phyloP scores from a whole-genome alignment of 371 early-diverging fungal species.

The Syncephalastrum monosporum region DNA sequence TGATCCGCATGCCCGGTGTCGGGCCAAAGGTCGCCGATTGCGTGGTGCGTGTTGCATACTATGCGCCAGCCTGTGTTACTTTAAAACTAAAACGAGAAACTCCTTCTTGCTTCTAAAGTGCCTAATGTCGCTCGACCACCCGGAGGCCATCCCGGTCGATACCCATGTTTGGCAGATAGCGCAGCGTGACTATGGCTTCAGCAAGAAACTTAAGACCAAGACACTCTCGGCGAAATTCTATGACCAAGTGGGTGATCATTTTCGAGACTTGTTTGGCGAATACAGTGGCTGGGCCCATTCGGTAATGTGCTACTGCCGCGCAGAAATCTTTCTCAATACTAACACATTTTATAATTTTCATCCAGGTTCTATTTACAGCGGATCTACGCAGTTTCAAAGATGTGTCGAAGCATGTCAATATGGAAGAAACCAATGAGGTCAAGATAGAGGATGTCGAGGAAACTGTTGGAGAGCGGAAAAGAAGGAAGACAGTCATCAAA shows the following conservation, averaged over 20 bases:
- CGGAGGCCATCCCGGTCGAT: conserved; percentile 91
- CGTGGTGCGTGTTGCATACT: conserved; percentile 58
- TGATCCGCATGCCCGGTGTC: conserved; percentile 74
- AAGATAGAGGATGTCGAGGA: too few relatives aligned
- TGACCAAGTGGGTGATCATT: conserved; percentile 70
- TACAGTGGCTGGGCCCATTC: conserved; percentile 94
- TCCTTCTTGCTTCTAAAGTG: conserved; percentile 35
- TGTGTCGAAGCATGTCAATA: conserved; percentile 3
- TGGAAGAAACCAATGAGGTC: conserved; percentile 6
- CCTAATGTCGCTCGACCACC: conserved; percentile 79
- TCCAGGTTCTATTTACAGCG: conserved; percentile 52
- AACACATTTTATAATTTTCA: not conserved
- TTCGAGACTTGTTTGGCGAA: conserved; percentile 77
- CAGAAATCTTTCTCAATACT: not conserved
- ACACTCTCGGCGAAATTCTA: conserved; percentile 69
- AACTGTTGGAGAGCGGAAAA: too few relatives aligned
- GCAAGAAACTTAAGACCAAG: conserved; percentile 46
- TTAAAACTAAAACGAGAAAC: conserved; percentile 1
- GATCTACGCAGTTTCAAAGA: conserved; percentile 43
- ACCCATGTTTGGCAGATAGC: conserved; percentile 95
- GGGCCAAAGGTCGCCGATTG: conserved; percentile 98
- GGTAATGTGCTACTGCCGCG: conserved; percentile 36
- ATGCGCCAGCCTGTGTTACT: not conserved
- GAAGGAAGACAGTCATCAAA: too few relatives aligned
- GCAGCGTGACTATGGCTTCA: conserved; percentile 72